Base-by-base conservation (phyloP, 768 basidiomycete species). In the Pleurotus ostreatus region DNA sequence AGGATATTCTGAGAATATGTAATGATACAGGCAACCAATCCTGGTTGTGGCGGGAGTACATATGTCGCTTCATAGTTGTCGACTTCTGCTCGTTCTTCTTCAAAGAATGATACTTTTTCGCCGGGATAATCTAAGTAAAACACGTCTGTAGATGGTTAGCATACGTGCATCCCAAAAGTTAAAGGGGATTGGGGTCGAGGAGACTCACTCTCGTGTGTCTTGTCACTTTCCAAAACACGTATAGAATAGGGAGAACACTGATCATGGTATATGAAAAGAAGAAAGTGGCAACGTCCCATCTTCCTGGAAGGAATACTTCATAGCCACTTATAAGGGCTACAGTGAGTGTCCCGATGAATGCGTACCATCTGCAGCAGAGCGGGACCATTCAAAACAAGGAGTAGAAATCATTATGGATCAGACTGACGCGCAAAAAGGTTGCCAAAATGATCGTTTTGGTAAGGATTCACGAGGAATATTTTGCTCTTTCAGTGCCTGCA, bases 321-420 rank as follows among this genome's bases (percentile, higher is more conserved):
- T 78, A 80, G 0, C 79, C 80, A 15, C 76, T 70, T 0, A 80
- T 73, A 49, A 81, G 73, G 15, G 77, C 72, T 78, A 80, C 79
- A 0, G 68, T 66, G 16, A 74, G 59, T 18, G 77, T 79, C 13
- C 76, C 78, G 13, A 56, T 47, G 15, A 80, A 65, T 1, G 71
- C 78, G 55, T 80, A 80, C 56, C 78, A 81, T 11, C 79, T 78
- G 39, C 9, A 13, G 2, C 46, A 2, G 39, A 46, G 5, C 5
- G 25, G 20, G 37, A 30, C 18, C 23, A 15, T 51, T 15, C 39
- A 18, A 18, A 9, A 44, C n/a, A 5, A 15, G 16, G 16, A 45
- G 18, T 55, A 13, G 44, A 15, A 40, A 2, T 13, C 13, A 26
- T 6, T 22, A 51, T 16, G 25, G 18, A 3, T 9, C 46, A 3